phyloP scores from a whole-genome alignment of 2,329 filamentous ascomycete genomes.

The Metarhizium brunneum region DNA sequence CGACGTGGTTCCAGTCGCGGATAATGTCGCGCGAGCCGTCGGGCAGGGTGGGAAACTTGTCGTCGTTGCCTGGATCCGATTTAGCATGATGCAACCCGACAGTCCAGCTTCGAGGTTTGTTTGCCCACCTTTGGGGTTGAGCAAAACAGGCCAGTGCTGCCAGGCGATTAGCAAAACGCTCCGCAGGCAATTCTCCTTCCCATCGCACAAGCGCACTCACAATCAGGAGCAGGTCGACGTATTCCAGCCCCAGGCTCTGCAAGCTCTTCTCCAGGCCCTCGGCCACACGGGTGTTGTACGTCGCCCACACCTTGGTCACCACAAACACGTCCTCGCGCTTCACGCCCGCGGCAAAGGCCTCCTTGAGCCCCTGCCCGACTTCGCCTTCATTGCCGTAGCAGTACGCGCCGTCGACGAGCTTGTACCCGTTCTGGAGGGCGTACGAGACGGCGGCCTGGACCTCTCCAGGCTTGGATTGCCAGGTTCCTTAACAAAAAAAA shows the following conservation, averaged over 20 bases:
- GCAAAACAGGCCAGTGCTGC: slow-evolving; percentile 71
- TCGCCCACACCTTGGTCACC: slow-evolving; percentile 79
- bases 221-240: slow-evolving; percentile 72
- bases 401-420: slow-evolving; percentile 62
- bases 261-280: slow-evolving; percentile 48
- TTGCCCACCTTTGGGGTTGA: slow-evolving; percentile 63
- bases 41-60: slow-evolving; percentile 63
- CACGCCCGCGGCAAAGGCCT: slow-evolving; percentile 60
- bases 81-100: not conserved
- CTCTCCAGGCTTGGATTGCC: slow-evolving; percentile 52
- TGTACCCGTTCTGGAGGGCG: slow-evolving; percentile 48
- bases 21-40: slow-evolving; percentile 68
- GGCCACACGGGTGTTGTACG: slow-evolving; percentile 54
- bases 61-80: slow-evolving; percentile 47
- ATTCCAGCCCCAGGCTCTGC: slow-evolving; percentile 64
- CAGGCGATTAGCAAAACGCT: not conserved
- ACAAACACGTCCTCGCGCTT: slow-evolving; percentile 76
- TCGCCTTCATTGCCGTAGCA: slow-evolving; percentile 41
- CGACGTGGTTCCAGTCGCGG: slow-evolving; percentile 57
- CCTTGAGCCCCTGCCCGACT: slow-evolving; percentile 68
- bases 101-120: not conserved
- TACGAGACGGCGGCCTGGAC: slow-evolving; percentile 48
- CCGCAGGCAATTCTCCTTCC: no score
- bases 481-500: slow-evolving; percentile 40
- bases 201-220: slow-evolving; percentile 19